Evolutionary conservation across 2,329 filamentous ascomycete species (phyloP), one percentile per base, ranked within the genome.

Genomic region (Pseudogymnoascus sp.): DNA sequence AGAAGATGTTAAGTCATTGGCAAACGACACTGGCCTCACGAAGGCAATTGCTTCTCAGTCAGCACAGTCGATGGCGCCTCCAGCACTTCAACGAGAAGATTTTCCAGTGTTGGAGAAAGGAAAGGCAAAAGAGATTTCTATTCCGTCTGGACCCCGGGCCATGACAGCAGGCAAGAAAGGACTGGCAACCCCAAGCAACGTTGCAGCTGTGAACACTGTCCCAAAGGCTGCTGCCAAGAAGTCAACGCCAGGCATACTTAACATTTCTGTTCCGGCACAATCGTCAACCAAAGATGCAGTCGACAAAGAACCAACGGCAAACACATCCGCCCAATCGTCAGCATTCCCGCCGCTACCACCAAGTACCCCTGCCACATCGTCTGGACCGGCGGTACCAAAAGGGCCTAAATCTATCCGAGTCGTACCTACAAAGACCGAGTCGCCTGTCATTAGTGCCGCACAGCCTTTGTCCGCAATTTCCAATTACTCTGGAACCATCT

Each of bases 381-480:
- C 80, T 5, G 75, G 80, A 1, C 83, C 83, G 0, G 67, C 79
- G 4, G 70, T 78, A 13, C 78, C 81, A 58, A 75, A 78, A 4
- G 81, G 76, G 0, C 82, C 87, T 0, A 87, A 87, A 70, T 89
- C 87, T 1, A 73, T 92, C 36, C 81, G 88, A n/a, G 79, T 92
- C 6, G 78, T 89, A n/a, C 78, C 86, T 18, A 86, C 85, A 0
- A 90, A 84, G 71, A 74, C 79, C 0, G 87, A 90, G 68, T 72
- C 74, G 0, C 79, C 83, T 1, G 75, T 79, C 36, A 63, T 60
- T 60, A 66, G 66, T 61, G 67, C 48, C 59, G 65, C 64, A 12
- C 70, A 71, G 21, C 71, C 72, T 21, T 68, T 68, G 5, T 72
- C 72, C 21, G 67, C 70, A 15, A 70, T 72, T 31, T 69, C 76